A percentile compares a stretch with the other conserved stretches of the same genome.
These are phyloP conservation scores for Aspergillus brasiliensis DNA, from an alignment of 2,329 filamentous ascomycete species.

Conservation along the genomic window DNA sequence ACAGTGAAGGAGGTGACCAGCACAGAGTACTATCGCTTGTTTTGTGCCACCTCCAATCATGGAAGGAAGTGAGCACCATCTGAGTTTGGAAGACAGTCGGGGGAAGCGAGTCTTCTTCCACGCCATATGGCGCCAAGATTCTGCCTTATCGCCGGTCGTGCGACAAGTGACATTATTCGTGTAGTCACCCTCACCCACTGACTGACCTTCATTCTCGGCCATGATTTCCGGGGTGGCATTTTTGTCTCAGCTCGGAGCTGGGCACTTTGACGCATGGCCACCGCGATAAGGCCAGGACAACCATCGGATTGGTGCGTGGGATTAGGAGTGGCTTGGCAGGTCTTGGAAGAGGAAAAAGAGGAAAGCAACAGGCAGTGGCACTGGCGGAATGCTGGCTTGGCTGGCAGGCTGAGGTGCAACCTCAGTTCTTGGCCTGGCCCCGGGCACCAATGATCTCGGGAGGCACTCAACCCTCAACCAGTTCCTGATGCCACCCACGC, in stretches of 20 bases:
- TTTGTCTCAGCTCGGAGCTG: background rate
- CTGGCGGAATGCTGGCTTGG: constrained; percentile 16
- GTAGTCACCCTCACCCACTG: background rate
- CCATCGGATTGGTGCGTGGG: background rate
- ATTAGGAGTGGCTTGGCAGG: background rate
- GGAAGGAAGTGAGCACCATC: background rate
- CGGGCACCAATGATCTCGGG: background rate
- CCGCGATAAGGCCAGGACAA: background rate
- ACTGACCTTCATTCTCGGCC: too few relatives aligned
- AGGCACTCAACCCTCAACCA: background rate
- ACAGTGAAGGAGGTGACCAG: background rate
- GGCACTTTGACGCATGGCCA: background rate
- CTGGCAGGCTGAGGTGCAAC: constrained; percentile 29
- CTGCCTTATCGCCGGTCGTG: background rate
- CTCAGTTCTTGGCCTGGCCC: constrained; percentile 21
- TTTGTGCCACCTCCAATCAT: background rate
- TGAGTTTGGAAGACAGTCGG: background rate
- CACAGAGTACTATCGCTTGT: background rate
- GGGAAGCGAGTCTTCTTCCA: background rate
- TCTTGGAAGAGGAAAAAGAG: background rate
- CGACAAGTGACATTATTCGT: background rate
- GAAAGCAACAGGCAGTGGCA: too few relatives aligned
- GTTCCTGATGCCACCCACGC: background rate
- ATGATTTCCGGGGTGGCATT: background rate
- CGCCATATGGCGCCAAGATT: background rate